Evolutionary conservation across 2,329 filamentous ascomycete species (phyloP), one percentile per base, ranked within the genome.

Genomic region (Diaporthe sp.): DNA sequence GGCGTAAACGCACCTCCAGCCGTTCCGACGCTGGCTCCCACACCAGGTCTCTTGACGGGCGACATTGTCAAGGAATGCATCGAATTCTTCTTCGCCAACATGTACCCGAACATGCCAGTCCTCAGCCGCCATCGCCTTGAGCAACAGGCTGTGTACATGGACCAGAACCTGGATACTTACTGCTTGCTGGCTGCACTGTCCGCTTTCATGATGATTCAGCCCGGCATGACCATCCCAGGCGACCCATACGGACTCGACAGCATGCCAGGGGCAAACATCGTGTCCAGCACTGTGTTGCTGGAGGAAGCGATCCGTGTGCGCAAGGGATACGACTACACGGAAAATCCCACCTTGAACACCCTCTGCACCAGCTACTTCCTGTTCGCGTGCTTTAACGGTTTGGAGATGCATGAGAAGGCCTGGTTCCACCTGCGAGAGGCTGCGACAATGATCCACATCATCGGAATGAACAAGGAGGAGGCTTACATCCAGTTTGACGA

Each of bases 381-480:
- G 35, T 95, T 94, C 78, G 92, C 90, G 50, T 92, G 92, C 74
- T 91, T 93, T 81, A 92, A 93, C 76, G 92, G 91, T 50, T 85
- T 94, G 61, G 93, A 95, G 76, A 87, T 92, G 81, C 93, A 95
- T 81, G 91, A 93, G 76, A 92, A 92, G 81, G 94, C 93, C 1
- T 96, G 94, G 94, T 95, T 92, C 80, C 91, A 95, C 81, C 85
- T 96, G 13, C 91, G 94, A 35, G 94, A 97, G 82, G 93, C 93
- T 8, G 92, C 91, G 2, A 95, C 94, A 8, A 86, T 96, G 82
- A 87, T 89, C 38, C 88, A 91, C 78, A 89, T 92, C 78, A 82
- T 86, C 38, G 87, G 87, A 71, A 89, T 93, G 89, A 86, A 89
- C 79, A 90, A 90, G 81, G 91, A 93, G 78, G 89, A 91, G 30